phyloP scores from a whole-genome alignment of 208 protist genomes.

The Crithidia expoeki region DNA sequence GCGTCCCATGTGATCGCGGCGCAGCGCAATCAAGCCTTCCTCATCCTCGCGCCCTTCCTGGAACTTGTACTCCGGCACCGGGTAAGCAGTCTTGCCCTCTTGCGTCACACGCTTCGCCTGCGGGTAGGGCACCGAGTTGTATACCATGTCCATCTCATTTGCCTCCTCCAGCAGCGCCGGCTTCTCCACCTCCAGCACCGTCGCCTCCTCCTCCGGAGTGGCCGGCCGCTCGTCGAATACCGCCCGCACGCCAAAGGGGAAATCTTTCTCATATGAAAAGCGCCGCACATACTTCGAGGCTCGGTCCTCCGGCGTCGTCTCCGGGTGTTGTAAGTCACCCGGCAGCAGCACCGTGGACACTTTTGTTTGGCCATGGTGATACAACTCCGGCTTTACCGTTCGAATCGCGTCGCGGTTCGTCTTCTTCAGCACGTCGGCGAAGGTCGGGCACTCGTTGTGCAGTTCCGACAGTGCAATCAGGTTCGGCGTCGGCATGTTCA shows the following conservation, averaged over 20 bases:
- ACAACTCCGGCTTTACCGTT: conserved; percentile 68
- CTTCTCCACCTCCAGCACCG: conserved; percentile 46
- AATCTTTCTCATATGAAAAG: conserved; percentile 87
- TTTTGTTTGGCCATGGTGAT: conserved; percentile 68
- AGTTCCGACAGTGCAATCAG: conserved; percentile 84
- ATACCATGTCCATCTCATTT: conserved; percentile 81
- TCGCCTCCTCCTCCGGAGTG: conserved; percentile 44
- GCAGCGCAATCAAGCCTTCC: conserved; percentile 70
- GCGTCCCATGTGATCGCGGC: conserved; percentile 44
- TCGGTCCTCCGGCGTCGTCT: conserved; percentile 73
- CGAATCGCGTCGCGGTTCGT: conserved; percentile 45
- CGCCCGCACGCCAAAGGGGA: conserved; percentile 82
- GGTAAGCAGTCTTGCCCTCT: conserved; percentile 55
- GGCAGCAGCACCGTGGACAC: conserved; percentile 86
- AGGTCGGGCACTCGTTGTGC: conserved; percentile 84
- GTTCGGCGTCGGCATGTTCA: conserved; percentile 91
- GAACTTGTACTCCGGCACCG: conserved; percentile 67
- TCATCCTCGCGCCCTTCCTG: conserved; percentile 74
- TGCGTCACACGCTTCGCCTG: conserved; percentile 35
- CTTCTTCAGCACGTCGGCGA: conserved; percentile 68
- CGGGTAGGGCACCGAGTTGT: conserved; percentile 75
- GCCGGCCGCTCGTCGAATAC: conserved; percentile 84
- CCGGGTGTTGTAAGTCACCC: conserved; percentile 72
- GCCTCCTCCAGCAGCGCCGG: conserved; percentile 83
- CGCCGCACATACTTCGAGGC: conserved; percentile 67